Percentiles rank a stretch among this genome's conserved stretches.
Conservation (phyloP, 139 green algal species). For the Eudorina sp. region DNA sequence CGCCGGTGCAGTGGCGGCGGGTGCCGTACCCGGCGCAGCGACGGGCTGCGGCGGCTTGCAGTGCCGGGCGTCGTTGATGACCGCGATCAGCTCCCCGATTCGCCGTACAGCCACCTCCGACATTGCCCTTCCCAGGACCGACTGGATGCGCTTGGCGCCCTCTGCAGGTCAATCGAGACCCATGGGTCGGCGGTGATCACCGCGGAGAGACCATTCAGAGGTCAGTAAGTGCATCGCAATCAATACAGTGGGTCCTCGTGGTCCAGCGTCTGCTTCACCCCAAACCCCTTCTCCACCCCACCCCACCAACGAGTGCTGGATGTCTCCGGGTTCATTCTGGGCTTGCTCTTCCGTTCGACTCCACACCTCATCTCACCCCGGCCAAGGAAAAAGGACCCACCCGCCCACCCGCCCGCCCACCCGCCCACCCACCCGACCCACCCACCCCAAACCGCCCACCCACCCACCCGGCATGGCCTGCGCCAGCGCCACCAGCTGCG, state of each 20-base stretch:
- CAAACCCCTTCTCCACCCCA: too few species aligned
- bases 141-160: slow-evolving; percentile 21
- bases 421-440: background rate
- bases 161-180: slow-evolving; percentile 25
- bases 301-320: too few species aligned
- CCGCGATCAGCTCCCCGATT: slow-evolving; percentile 11
- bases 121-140: slow-evolving; percentile 36
- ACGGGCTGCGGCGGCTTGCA: background rate
- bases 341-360: too few species aligned
- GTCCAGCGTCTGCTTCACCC: too few species aligned
- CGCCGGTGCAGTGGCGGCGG: too few species aligned
- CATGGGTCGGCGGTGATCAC: background rate
- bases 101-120: slow-evolving; percentile 38
- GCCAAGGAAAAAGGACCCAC: background rate
- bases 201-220: too few species aligned
- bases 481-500: slow-evolving; percentile 79
- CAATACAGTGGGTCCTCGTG: too few species aligned
- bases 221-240: too few species aligned
- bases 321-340: too few species aligned
- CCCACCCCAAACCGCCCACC: background rate
- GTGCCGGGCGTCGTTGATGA: background rate
- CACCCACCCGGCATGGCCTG: slow-evolving; percentile 60
- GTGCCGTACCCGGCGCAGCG: background rate
- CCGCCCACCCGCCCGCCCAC: background rate
- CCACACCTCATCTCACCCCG: too few species aligned